Evolutionary conservation across 495 filamentous ascomycete genomes (phyloP), one percentile per base, ranked within the genome.

Genomic region (Daldinia concentrica): DNA sequence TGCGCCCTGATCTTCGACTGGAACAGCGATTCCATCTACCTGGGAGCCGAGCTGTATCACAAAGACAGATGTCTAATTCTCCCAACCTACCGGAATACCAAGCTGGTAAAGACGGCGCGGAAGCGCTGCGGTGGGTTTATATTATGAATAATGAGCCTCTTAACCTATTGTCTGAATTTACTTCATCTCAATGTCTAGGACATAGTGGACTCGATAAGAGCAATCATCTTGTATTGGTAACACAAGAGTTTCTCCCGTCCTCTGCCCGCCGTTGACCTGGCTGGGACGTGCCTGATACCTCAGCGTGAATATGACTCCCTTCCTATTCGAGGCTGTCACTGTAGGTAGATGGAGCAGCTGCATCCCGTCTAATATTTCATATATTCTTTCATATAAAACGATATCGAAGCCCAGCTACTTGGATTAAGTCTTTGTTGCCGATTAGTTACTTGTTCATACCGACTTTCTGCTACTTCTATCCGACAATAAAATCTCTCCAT

Each of bases 101-200:
- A 51, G 60, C 51, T 41, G 61, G 68, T 41, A 74, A 65, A 19
- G 62, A 66, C 62, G 68, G 70, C 45, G 32, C 58, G 71, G 62
- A 71, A 48, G 62, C 64, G 34, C 57, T 55, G 54, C 45, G 60
- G 41, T 64, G 43, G 66, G 62, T 41, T 73, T 73, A 72, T 68
- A 59, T 68, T 65, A 72, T 55, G 55, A 30, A 73, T 62, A 65
- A 51, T 55, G 57, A 63, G 36, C 43, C 71, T 52, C 61, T 48
- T 32, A 56, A 54, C 66, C 67, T 66, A 74, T 70, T 41, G 61
- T 69, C 63, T 72, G 63, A 66, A 73, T 72, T 74, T 69, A 61
- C 68, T 66, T 78, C 73, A 78, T 76, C 74, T 74, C 68, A 71
- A 78, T 78, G 76, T 78, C 76, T 78, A 78, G 76, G 71, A 78